Evolutionary conservation across 192 early-diverging fungal species (phyloP), one percentile per base, ranked within the genome.

Genomic region (Spinellus fusiger): DNA sequence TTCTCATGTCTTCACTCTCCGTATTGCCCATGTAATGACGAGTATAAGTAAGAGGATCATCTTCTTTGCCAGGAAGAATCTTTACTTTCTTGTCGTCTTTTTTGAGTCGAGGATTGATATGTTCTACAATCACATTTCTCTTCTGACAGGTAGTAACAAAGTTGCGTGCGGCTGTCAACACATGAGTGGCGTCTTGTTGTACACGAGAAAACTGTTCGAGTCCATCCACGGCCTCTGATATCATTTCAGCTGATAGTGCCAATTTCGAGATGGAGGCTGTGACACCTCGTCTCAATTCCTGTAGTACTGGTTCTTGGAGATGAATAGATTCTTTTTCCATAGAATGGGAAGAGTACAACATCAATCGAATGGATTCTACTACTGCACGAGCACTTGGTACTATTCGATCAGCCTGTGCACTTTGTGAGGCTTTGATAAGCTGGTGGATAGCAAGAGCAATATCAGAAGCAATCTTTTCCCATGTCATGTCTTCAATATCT

Each of bases 321-420:
- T 64, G 79, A 73, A 22, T 74, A 58, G 23, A 75, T 20, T 92
- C 86, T 44, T 81, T 83, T 27, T 81, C 82, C 1, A 86, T 75
- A 0, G 84, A 77, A 29, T 84, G 83, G 5, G 89, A 93, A 16
- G 89, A 80, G 51, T 86, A 86, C 23, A 96, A 76, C 86, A 96
- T 88, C 12, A 88, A 80, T 25, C 93, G 82, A 49, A 96, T 86
- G 27, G 89, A 78, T 23, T 84, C 79, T 10, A 95, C 85, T 5
- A 93, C 73, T 49, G 78, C 60, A 23, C 76, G 66, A 27, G 88
- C 73, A 16, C 38, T 28, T 1, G 13, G 26, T 1, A 28, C 31
- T 12, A 63, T 28, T 23, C 1, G 4, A 40, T 63, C 27, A 16
- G n/a, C 5, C 16, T 54, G 38, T 4, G 26, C 38, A 50, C 81